Percentiles rank a stretch among this genome's conserved stretches.
phyloP scores from a whole-genome alignment of 164 flowering plant species.

The Pachysandra terminalis region DNA sequence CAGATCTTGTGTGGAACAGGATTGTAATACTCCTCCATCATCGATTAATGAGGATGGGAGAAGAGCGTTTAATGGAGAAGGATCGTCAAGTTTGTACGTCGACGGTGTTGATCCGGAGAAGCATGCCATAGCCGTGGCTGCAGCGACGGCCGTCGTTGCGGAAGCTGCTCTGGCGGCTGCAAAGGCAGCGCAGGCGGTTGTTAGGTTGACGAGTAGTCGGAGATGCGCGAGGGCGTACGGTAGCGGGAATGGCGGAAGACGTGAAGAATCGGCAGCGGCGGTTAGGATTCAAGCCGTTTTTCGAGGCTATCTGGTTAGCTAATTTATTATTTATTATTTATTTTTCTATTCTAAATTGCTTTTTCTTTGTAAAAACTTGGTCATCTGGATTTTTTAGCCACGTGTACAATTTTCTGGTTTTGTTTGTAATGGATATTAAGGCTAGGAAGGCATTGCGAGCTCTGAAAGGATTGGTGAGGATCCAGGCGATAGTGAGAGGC shows the following conservation, averaged over 20 bases:
- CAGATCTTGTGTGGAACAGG: constrained; percentile 36
- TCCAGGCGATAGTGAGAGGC: constrained; percentile 70
- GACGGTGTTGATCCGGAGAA: constrained; percentile 33
- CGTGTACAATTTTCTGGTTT: background rate
- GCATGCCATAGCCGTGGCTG: constrained; percentile 64
- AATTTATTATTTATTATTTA: background rate
- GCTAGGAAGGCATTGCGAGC: constrained; percentile 67
- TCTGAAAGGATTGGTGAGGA: constrained; percentile 54
- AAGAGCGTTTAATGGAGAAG: constrained; percentile 12
- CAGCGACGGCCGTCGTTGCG: constrained; percentile 51
- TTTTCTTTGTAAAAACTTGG: too few relatives aligned
- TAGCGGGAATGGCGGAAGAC: constrained; percentile 1
- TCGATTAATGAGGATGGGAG: background rate
- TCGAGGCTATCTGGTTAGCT: constrained; percentile 60
- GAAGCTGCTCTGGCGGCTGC: constrained; percentile 64
- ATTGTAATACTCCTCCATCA: constrained; percentile 3
- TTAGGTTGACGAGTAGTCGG: constrained; percentile 51
- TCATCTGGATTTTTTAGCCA: too few relatives aligned
- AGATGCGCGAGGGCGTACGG: too few relatives aligned
- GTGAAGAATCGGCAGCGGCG: constrained; percentile 42
- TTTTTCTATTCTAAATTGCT: background rate
- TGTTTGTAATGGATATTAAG: constrained; percentile 21
- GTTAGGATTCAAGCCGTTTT: constrained; percentile 49
- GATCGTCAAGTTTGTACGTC: background rate
- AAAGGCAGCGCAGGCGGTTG: constrained; percentile 55